Evolutionary conservation across 768 basidiomycete genomes (phyloP), one percentile per base, ranked within the genome.

Genomic region (Pleurotus eryngii): DNA sequence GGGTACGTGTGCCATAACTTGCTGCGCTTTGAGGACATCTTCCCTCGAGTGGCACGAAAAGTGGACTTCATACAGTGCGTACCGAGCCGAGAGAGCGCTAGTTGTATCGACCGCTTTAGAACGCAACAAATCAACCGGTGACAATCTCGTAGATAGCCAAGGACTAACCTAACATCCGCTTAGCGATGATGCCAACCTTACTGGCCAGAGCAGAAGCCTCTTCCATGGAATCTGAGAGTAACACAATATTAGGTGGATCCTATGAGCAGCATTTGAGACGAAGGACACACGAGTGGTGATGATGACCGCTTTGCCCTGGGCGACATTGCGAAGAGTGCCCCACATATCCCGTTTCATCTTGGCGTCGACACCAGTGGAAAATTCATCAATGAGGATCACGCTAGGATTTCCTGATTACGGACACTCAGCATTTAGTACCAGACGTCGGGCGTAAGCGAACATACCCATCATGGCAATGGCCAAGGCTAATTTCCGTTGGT

Each of bases 261-360:
- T 9, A 35, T 8, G 24, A 24, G 20, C 37, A 57, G 40, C 0
- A 26, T 26, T 5, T 40, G 61, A 51, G 7, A 59, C 17, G 14
- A 35, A 39, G 11, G 27, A 76, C 83, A 55, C 56, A 86, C 86
- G 86, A 1, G 87, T 89, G 1, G 87, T 89, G 54, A 90, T 83
- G 35, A 89, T 75, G 6, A 89, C 80, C 3, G 86, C 85, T 64
- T 90, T 90, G 14, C 85, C 87, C 2, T 76, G 72, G 0, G 85
- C 80, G 4, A 89, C 84, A 24, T 77, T 80, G 55, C 85, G 75
- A 56, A 92, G 73, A 0, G 87, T 90, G 14, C 74, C 72, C 90
- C 90, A 92, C 85, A 92, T 90, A 27, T 91, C 87, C 37, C 90
- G 75, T 69, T 91, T 92, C 77, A 86, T 90, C 68, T 85, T 89